Evolutionary conservation across 345 rosid species (phyloP).

Genomic region (Turnera subulata): DNA sequence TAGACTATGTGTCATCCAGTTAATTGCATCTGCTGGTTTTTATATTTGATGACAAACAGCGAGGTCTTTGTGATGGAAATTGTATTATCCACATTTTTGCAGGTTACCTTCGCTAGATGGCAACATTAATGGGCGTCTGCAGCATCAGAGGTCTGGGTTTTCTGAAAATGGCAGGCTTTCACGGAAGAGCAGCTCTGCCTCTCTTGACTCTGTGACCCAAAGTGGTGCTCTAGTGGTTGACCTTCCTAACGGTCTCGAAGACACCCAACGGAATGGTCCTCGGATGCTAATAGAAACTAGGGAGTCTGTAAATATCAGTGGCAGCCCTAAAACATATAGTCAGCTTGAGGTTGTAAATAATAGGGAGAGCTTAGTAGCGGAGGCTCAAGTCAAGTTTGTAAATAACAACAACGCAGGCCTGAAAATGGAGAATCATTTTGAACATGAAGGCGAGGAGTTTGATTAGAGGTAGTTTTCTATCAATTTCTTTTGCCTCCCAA

Average conservation of each 20-base stretch:
- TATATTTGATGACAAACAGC: no score
- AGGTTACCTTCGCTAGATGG: constrained; percentile 34
- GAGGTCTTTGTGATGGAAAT: no score
- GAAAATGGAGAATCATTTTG: constrained; percentile 49
- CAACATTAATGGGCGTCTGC: constrained; percentile 28
- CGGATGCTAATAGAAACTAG: constrained; percentile 29
- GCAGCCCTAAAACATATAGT: constrained; percentile 23
- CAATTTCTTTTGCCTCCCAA: background rate
- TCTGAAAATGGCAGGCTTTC: constrained; percentile 36
- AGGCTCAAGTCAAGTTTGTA: constrained; percentile 56
- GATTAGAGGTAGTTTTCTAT: constrained; percentile 49
- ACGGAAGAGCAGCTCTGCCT: constrained; percentile 31
- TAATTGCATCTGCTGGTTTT: no score
- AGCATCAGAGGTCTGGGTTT: constrained; percentile 32
- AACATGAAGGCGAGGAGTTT: constrained; percentile 50
- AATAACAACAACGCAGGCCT: constrained; percentile 42
- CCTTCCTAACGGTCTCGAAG: constrained; percentile 27
- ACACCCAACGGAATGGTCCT: constrained; percentile 30
- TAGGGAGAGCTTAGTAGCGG: constrained; percentile 43
- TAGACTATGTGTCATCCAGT: no score
- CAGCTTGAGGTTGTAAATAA: constrained; percentile 52
- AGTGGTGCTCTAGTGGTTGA: constrained; percentile 23
- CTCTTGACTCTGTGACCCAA: constrained; percentile 32
- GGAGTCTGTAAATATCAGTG: constrained; percentile 45
- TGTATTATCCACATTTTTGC: background rate